Evolutionary conservation across 257 asterid genomes (phyloP), one percentile per base, ranked within the genome.

Genomic region (Capsicum chinense): DNA sequence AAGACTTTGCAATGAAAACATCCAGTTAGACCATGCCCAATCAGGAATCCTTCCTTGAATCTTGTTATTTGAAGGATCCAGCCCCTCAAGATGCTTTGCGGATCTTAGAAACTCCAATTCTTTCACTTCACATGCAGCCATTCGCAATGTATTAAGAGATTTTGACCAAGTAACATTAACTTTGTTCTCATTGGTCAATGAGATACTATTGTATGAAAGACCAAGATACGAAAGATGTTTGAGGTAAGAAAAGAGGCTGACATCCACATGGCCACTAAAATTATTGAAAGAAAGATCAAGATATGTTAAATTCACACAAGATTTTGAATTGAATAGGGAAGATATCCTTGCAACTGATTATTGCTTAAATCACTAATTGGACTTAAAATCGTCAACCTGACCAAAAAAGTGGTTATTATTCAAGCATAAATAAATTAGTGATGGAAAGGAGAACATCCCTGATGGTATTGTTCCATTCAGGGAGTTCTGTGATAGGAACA

Each of bases 131-230:
- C 67, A 60, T 7, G 35, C 14, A 0, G 35, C 67, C 67, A 60
- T n/a, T 3, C 1, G 0, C n/a, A 60, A 8, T 1, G 0, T 0
- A 2, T 0, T 0, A 60, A 60, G 67, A 60, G 13, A 60, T n/a
- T 60, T 6, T 0, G 67, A 6, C 67, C 1, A n/a, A 17, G 0
- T 1, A 1, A 5, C 7, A 3, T 59, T 59, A 17, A 59, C 66
- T 59, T 59, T 7, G 5, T 59, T 57, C 17, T 57, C 66, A n/a
- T 59, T 59, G 1, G 66, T 59, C 2, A 59, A 59, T 59, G 66
- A 59, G 12, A 59, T 17, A n/a, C 26, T 1, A 0, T 59, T 59
- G 5, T 59, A 8, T 60, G 33, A n/a, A 7, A 59, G 35, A n/a
- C 12, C 3, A 7, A 59, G 33, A 7, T 0, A 8, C 0, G 0